Percentiles rank a stretch among this genome's conserved stretches.
Conservation (phyloP, 208 protist species). For the Lotmaria passim region DNA sequence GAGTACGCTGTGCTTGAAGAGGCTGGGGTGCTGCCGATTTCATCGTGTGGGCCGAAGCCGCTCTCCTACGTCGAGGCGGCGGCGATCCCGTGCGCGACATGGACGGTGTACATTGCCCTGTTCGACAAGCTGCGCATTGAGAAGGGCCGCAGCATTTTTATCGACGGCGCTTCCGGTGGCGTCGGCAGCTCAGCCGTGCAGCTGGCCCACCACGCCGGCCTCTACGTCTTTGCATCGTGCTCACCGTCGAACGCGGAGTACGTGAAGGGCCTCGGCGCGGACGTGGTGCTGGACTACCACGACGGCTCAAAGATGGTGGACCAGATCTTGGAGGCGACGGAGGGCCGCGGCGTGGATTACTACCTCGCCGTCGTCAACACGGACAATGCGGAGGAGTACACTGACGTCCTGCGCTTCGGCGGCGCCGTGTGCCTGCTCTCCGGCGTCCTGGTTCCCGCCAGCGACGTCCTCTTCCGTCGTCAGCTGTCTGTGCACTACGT, state of each 20-base stretch:
- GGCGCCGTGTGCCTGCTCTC: slow-evolving; percentile 70
- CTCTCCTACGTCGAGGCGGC: slow-evolving; percentile 75
- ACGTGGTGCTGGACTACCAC: slow-evolving; percentile 77
- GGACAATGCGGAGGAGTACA: slow-evolving; percentile 39
- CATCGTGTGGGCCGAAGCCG: slow-evolving; percentile 17
- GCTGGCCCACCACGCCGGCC: slow-evolving; percentile 70
- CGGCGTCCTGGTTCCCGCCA: slow-evolving; percentile 36
- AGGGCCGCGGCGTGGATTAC: slow-evolving; percentile 72
- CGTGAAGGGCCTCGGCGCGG: slow-evolving; percentile 60
- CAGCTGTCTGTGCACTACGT: slow-evolving; percentile 77
- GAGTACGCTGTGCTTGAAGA: slow-evolving; percentile 66
- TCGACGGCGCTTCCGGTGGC: slow-evolving; percentile 76
- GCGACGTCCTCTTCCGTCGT: slow-evolving; percentile 51
- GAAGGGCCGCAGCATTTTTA: slow-evolving; percentile 68
- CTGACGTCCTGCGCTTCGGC: slow-evolving; percentile 66
- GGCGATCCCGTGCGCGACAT: slow-evolving; percentile 62
- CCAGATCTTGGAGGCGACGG: slow-evolving; percentile 26
- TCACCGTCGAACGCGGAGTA: slow-evolving; percentile 54
- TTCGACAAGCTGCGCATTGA: slow-evolving; percentile 80
- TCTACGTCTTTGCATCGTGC: slow-evolving; percentile 69
- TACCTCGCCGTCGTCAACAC: slow-evolving; percentile 61
- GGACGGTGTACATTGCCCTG: slow-evolving; percentile 71
- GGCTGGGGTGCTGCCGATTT: slow-evolving; percentile 52
- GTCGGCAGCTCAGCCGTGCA: slow-evolving; percentile 77
- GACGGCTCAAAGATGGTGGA: slow-evolving; percentile 36